These are phyloP conservation scores for Aspergillus intermedius DNA, from an alignment of 2,329 filamentous ascomycete species.

Conservation along the genomic window DNA sequence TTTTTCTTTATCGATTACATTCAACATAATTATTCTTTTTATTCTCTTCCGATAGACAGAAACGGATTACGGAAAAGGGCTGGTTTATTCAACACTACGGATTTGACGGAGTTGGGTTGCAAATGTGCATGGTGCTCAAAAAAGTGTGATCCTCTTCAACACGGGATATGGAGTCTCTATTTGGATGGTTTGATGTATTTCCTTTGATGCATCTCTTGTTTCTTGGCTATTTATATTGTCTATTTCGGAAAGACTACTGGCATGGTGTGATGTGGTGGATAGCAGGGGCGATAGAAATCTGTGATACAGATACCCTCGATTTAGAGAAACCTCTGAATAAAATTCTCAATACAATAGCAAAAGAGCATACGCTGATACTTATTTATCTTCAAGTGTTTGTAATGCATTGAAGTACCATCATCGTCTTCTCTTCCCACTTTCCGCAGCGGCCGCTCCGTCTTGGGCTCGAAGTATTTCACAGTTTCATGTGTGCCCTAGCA, in stretches of 20 bases:
- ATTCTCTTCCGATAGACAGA: conserved; percentile 6
- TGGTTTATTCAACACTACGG: conserved; percentile 17
- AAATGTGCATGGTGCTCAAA: conserved; percentile 1
- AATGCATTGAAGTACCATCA: too few relatives aligned
- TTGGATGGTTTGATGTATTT: conserved; percentile 6
- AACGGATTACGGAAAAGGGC: not conserved
- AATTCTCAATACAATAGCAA: not conserved
- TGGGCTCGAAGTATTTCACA: too few relatives aligned
- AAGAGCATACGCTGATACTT: not conserved
- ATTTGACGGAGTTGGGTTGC: conserved; percentile 19
- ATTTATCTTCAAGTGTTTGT: too few relatives aligned
- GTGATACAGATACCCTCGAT: not conserved
- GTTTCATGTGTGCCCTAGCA: too few relatives aligned
- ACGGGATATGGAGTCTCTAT: conserved; percentile 19
- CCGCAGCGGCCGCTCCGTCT: too few relatives aligned
- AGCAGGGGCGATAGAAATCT: not conserved
- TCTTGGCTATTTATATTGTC: conserved; percentile 3
- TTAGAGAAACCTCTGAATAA: not conserved
- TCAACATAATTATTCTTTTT: conserved; percentile 13
- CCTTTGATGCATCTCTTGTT: conserved; percentile 1
- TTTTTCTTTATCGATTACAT: conserved; percentile 13
- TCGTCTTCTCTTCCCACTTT: too few relatives aligned
- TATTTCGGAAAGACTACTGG: not conserved
- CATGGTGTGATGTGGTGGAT: not conserved
- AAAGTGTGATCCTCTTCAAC: conserved; percentile 23